Percentiles rank a stretch among this genome's conserved stretches.
phyloP scores from a whole-genome alignment of 495 filamentous ascomycete genomes.

The Peziza echinospora region DNA sequence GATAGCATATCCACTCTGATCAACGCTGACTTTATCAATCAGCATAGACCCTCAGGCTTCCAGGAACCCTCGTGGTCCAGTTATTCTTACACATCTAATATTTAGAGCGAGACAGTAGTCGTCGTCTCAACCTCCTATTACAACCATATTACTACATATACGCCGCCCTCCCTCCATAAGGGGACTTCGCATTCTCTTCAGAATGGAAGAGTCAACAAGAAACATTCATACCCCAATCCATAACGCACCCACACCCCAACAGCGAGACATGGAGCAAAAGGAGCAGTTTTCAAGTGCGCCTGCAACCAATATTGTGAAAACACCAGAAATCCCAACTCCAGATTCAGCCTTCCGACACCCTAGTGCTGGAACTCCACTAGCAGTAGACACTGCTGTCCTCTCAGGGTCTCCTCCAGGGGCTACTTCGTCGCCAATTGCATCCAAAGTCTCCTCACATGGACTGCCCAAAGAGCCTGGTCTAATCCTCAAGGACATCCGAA shows the following conservation, averaged over 20 bases:
- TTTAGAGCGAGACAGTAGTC: no score
- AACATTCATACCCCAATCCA: background rate
- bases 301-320: constrained; percentile 17
- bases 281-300: no score
- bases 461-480: background rate
- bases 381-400: background rate
- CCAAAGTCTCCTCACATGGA: background rate
- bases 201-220: background rate
- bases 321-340: constrained; percentile 12
- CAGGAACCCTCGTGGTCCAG: no score
- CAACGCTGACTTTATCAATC: no score
- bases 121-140: no score
- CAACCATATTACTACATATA: background rate
- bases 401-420: background rate
- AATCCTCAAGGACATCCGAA: background rate
- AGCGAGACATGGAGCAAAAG: background rate
- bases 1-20: no score
- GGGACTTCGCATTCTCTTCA: background rate
- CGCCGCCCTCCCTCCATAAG: background rate
- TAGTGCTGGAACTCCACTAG: background rate
- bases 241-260: background rate
- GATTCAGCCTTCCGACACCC: constrained; percentile 16
- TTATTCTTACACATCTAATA: no score
- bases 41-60: no score
- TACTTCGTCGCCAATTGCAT: background rate